Evolutionary conservation across 495 filamentous ascomycete species (phyloP).

Genomic region (Evernia prunastri): DNA sequence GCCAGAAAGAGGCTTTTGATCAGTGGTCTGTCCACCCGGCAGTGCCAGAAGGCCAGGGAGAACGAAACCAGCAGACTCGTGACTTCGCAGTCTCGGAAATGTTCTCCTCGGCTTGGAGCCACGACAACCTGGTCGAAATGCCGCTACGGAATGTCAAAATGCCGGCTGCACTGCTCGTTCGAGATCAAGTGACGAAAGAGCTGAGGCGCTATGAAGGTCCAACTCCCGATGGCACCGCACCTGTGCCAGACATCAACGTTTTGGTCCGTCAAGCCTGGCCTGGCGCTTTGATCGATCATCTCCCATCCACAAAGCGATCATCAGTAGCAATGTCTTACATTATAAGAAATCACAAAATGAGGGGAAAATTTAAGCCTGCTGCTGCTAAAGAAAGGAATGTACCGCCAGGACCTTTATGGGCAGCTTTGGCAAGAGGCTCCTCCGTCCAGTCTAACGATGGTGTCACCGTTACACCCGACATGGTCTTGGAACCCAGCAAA

Average conservation of each 20-base stretch:
- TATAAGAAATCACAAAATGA: constrained; percentile 60
- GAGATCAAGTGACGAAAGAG: constrained; percentile 56
- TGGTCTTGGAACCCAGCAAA: constrained; percentile 54
- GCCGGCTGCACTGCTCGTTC: constrained; percentile 63
- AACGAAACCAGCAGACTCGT: constrained; percentile 44
- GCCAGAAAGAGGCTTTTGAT: constrained; percentile 14
- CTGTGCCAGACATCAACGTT: constrained; percentile 61
- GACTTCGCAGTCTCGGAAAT: constrained; percentile 63
- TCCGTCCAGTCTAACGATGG: constrained; percentile 50
- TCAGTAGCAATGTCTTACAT: constrained; percentile 76
- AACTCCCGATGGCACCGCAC: constrained; percentile 42
- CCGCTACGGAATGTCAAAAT: constrained; percentile 57
- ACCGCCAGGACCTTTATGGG: constrained; percentile 43
- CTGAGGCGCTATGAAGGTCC: constrained; percentile 63
- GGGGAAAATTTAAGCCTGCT: constrained; percentile 71
- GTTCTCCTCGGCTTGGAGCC: constrained; percentile 72
- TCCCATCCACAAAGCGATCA: constrained; percentile 61
- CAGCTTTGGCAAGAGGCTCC: constrained; percentile 47
- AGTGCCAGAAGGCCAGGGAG: constrained; percentile 25
- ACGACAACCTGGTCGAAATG: constrained; percentile 60
- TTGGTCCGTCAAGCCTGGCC: constrained; percentile 80
- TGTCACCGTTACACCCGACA: constrained; percentile 54
- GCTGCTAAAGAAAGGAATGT: constrained; percentile 58
- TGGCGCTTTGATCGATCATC: constrained; percentile 51
- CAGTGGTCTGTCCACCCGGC: constrained; percentile 7